A percentile compares a stretch with the other conserved stretches of the same genome.
Conservation (phyloP, 768 basidiomycete species). For the Rhizopogon roseolus region DNA sequence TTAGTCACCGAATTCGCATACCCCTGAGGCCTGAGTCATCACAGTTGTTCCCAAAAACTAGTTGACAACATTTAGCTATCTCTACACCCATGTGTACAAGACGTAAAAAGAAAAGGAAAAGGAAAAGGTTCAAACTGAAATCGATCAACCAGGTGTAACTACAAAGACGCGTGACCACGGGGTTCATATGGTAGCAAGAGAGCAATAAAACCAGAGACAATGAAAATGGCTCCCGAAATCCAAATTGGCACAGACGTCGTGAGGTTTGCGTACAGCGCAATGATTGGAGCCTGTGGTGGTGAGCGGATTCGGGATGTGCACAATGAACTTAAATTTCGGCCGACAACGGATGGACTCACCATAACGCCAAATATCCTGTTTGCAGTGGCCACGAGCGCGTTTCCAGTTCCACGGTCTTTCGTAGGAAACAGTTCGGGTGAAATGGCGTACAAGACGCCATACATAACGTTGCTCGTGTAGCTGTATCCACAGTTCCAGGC, state of each 20-base stretch:
- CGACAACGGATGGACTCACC: conserved; percentile 28
- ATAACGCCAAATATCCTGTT: conserved; percentile 60
- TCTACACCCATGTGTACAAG: no score
- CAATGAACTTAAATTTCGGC: background rate
- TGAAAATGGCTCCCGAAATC: conserved; percentile 48
- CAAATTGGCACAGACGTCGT: conserved; percentile 49
- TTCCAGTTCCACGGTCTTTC: conserved; percentile 50
- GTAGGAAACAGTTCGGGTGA: conserved; percentile 53
- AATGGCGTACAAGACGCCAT: conserved; percentile 40
- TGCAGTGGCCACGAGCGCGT: conserved; percentile 45
- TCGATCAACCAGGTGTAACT: background rate
- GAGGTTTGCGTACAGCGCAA: conserved; percentile 45
- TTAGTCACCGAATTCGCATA: no score
- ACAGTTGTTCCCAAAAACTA: no score
- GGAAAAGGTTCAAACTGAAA: no score
- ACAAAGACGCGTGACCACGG: conserved; percentile 49
- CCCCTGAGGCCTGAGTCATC: no score
- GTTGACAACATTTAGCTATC: no score
- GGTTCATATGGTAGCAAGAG: conserved; percentile 54
- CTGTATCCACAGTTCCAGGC: conserved; percentile 58
- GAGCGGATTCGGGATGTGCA: background rate
- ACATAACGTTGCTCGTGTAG: conserved; percentile 55
- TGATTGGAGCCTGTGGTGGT: conserved; percentile 38
- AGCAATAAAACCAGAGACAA: conserved; percentile 43
- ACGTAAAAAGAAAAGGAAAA: no score